Evolutionary conservation across 2,329 filamentous ascomycete genomes (phyloP), one percentile per base, ranked within the genome.

Genomic region (Purpureocillium lavendulum): DNA sequence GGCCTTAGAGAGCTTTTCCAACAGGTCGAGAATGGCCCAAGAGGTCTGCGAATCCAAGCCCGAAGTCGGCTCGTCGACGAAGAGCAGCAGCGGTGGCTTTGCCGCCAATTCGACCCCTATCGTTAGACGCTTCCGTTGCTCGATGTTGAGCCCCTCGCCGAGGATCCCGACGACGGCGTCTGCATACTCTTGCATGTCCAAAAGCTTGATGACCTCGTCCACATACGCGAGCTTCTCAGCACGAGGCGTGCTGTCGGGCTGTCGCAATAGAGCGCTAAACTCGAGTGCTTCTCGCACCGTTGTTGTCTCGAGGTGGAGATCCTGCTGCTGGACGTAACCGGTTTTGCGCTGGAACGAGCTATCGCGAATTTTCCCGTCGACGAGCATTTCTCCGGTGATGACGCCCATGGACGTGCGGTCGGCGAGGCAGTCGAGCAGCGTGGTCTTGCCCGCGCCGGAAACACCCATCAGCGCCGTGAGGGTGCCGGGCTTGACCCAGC

Each of bases 401-500:
- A 26, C 21, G 21, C 21, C 21, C 21, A 26, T 10, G 21, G 10
- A 26, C 21, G 21, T n/a, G 10, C 82, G 77, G 34, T 77, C 80
- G 24, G 82, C 82, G 40, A 86, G 67, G 16, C 78, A 77, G 36
- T 60, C 57, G 29, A 86, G 62, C 13, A 86, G 64, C 1, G 81
- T 85, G 0, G 82, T 85, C 55, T 85, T 86, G 39, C 82, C 58
- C 4, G 58, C 58, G 7, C 58, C 58, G 0, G 58, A 59, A 1
- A 57, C 55, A 18, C 58, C 80, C 82, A 85, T 86, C 0, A 85
- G 67, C 10, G 80, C 82, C 7, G 82, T 86, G 12, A 84, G 61
- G 13, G 81, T 85, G 38, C 82, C 82, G 1, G 82, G 82, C 57
- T 85, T 83, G 38, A 86, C 80, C 80, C 80, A 86, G 10, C 83